Evolutionary conservation across 2,329 filamentous ascomycete species (phyloP), one percentile per base, ranked within the genome.

Genomic region (Colletotrichum godetiae): DNA sequence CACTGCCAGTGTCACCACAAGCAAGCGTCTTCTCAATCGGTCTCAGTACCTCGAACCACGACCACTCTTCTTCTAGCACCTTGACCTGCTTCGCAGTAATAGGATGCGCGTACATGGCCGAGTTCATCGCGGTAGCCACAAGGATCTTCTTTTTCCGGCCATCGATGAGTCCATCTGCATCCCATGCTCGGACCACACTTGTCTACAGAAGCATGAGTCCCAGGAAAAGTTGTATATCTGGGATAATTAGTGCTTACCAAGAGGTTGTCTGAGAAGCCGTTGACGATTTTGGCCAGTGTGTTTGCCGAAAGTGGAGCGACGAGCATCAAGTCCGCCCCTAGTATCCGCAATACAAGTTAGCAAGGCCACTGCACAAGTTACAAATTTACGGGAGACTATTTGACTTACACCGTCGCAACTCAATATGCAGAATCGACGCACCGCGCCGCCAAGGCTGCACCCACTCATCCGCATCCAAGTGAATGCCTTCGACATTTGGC

Each of bases 401-500:
- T 31, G 22, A 49, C 70, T 64, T 65, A 73, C 86, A 89, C 42
- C 93, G 88, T 35, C 95, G 87, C 67, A 98, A 85, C 81, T 97
- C 94, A 77, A 99, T 98, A 80, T 99, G 97, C 68, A 98, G 84
- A 59, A 99, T 97, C 3, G 88, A 87, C n/a, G 90, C 90, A 4
- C 93, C 94, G 2, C 95, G 88, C 27, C 87, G 89, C 96, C 96
- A 98, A 0, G 94, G 91, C 56, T 87, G 85, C 13, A 86, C 83
- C 95, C 95, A 98, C 82, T 98, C 97, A 76, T 95, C 94, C n/a
- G 90, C 89, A 79, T 98, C 95, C 10, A 88, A 86, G 82, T 98
- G 95, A 60, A 98, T 88, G 24, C 88, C 94, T 56, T 97, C 95
- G 7, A 98, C 93, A 75, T 93, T 92, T 3, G 91, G 90, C 5